Evolutionary conservation across 2,329 filamentous ascomycete species (phyloP).

Genomic region (Talaromyces sp.): DNA sequence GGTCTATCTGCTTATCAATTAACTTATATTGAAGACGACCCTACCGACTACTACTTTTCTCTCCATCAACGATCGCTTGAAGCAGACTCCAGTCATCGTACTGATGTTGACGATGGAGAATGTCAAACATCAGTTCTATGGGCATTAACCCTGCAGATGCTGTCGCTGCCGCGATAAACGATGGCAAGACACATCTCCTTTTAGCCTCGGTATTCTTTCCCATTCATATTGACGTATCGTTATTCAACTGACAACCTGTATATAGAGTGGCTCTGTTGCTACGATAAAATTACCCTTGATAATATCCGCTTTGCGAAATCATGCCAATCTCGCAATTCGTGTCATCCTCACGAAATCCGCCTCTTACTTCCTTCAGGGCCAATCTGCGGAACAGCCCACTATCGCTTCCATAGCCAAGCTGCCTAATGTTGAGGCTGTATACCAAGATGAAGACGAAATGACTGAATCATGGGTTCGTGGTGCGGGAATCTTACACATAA

Average conservation of each 20-base stretch:
- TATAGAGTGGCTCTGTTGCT: slow-evolving; percentile 65
- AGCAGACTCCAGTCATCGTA: neutral
- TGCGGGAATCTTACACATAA: slow-evolving; percentile 83
- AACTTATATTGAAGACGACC: neutral
- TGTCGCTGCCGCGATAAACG: slow-evolving; percentile 10
- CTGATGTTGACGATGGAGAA: slow-evolving; percentile 1
- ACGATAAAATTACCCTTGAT: slow-evolving; percentile 79
- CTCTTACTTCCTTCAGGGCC: slow-evolving; percentile 69
- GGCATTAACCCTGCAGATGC: slow-evolving; percentile 7
- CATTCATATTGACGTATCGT: neutral
- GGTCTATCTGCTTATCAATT: neutral
- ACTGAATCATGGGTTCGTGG: slow-evolving; percentile 68
- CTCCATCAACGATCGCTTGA: neutral
- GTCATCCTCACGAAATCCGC: slow-evolving; percentile 75
- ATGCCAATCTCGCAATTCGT: slow-evolving; percentile 68
- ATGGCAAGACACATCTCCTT: slow-evolving; percentile 15
- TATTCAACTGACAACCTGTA: neutral
- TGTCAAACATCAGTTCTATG: slow-evolving; percentile 1
- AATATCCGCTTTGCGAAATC: slow-evolving; percentile 46
- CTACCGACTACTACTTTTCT: neutral
- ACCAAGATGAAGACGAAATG: slow-evolving; percentile 87
- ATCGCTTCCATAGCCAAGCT: slow-evolving; percentile 57
- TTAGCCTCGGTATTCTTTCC: slow-evolving; percentile 10
- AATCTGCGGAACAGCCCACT: slow-evolving; percentile 72
- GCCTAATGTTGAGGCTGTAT: slow-evolving; percentile 74